These are phyloP conservation scores for Axilococcus clingmanii DNA, from an alignment of 139 green algal species.

Conservation along the genomic window DNA sequence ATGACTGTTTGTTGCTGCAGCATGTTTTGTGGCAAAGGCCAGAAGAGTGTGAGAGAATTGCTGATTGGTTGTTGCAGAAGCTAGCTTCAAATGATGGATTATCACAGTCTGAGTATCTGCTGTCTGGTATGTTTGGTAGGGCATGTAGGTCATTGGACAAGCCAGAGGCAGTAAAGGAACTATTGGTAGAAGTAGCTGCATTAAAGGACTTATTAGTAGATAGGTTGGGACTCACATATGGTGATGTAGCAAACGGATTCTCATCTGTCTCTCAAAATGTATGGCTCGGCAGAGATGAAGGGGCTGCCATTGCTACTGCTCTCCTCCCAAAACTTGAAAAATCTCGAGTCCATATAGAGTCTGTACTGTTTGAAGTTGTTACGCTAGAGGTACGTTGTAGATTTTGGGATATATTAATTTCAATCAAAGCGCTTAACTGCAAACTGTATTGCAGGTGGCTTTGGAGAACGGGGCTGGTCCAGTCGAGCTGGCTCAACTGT, in stretches of 20 bases:
- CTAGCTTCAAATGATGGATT: slow-evolving; percentile 61
- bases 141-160: slow-evolving; percentile 33
- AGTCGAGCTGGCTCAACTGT: slow-evolving; percentile 65
- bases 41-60: slow-evolving; percentile 59
- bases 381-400: slow-evolving; percentile 45
- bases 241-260: background rate
- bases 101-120: slow-evolving; percentile 50
- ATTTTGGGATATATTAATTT: slow-evolving; percentile 3
- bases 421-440: background rate
- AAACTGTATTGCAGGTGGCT: slow-evolving; percentile 20
- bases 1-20: slow-evolving; percentile 82
- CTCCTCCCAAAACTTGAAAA: slow-evolving; percentile 75
- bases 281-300: slow-evolving; percentile 74
- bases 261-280: slow-evolving; percentile 31
- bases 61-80: slow-evolving; percentile 66
- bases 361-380: slow-evolving; percentile 64
- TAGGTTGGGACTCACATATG: slow-evolving; percentile 23
- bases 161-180: background rate
- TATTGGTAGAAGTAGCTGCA: slow-evolving; percentile 4
- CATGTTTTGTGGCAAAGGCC: slow-evolving; percentile 79
- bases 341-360: slow-evolving; percentile 44
- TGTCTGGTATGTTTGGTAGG: slow-evolving; percentile 35
- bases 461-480: slow-evolving; percentile 35
- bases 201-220: slow-evolving; percentile 26
- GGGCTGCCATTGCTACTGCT: slow-evolving; percentile 43